Evolutionary conservation across 2,329 filamentous ascomycete genomes (phyloP).

Genomic region (Xylogone sp.): DNA sequence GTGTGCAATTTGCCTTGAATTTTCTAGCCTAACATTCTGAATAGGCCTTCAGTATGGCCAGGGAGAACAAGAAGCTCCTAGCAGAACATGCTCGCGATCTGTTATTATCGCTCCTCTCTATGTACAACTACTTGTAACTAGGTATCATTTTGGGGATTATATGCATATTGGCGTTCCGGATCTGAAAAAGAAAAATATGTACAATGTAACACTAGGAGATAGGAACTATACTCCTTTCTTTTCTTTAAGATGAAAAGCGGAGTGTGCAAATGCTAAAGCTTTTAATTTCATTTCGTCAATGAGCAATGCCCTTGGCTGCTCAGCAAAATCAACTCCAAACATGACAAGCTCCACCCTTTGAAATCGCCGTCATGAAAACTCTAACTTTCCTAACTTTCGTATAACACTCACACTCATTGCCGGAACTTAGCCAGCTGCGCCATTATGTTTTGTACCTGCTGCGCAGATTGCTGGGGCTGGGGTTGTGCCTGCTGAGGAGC

Average conservation of each 20-base stretch:
- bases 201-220: not conserved
- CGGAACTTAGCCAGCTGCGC: constrained; percentile 65
- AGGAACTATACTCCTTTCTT: not conserved
- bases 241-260: not conserved
- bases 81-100: not conserved
- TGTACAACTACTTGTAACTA: constrained; percentile 11
- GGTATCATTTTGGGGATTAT: not conserved
- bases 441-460: constrained; percentile 70
- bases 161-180: not conserved
- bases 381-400: not conserved
- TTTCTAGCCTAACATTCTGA: constrained; percentile 9
- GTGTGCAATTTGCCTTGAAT: not conserved
- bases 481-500: constrained; percentile 23
- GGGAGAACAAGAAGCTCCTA: constrained; percentile 1
- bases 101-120: constrained; percentile 4
- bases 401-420: constrained; percentile 33
- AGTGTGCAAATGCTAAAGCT: not conserved
- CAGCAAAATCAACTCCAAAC: not conserved
- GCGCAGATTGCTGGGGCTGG: constrained; percentile 33
- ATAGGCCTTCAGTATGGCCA: constrained; percentile 27
- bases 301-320: not conserved
- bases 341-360: not conserved
- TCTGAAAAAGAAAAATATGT: not conserved
- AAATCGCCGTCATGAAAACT: not conserved
- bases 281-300: not conserved